These are phyloP conservation scores for Nakazawaea ambrosiae DNA, from an alignment of 805 yeast genomes.

Conservation along the genomic window DNA sequence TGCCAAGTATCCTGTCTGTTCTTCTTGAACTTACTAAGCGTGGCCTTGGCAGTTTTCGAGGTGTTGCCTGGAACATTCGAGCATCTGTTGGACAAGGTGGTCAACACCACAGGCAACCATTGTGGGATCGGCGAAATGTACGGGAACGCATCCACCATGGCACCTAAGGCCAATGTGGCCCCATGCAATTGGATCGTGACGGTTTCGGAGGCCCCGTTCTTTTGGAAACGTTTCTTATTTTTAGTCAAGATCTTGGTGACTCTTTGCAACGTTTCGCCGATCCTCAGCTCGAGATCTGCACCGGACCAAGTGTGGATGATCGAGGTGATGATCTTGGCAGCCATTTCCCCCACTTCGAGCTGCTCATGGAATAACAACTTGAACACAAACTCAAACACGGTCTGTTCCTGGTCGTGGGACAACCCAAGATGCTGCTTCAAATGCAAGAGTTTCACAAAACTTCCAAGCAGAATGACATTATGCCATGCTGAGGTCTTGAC, in stretches of 20 bases:
- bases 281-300: conserved; percentile 30
- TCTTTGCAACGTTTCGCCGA: conserved; percentile 32
- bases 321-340: conserved; percentile 71
- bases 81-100: conserved; percentile 63
- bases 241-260: conserved; percentile 38
- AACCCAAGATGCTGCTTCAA: conserved; percentile 60
- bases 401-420: conserved; percentile 34
- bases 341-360: conserved; percentile 68
- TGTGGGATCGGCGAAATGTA: conserved; percentile 84
- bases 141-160: conserved; percentile 84
- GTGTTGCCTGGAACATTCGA: conserved; percentile 68
- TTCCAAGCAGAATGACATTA: conserved; percentile 61
- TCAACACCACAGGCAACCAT: conserved; percentile 78
- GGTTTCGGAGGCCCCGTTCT: conserved; percentile 28
- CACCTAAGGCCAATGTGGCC: conserved; percentile 82
- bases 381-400: conserved; percentile 45
- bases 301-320: conserved; percentile 61
- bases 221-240: conserved; percentile 14
- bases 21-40: conserved; percentile 79
- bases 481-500: conserved; percentile 38
- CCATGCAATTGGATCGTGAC: conserved; percentile 61
- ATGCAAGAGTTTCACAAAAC: conserved; percentile 64
- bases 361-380: conserved; percentile 52
- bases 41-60: conserved; percentile 78
- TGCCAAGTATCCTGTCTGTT: conserved; percentile 96